Percentiles rank a stretch among this genome's conserved stretches.
Evolutionary conservation across 768 basidiomycete species (phyloP).

Genomic region (Cystofilobasidium macerans): DNA sequence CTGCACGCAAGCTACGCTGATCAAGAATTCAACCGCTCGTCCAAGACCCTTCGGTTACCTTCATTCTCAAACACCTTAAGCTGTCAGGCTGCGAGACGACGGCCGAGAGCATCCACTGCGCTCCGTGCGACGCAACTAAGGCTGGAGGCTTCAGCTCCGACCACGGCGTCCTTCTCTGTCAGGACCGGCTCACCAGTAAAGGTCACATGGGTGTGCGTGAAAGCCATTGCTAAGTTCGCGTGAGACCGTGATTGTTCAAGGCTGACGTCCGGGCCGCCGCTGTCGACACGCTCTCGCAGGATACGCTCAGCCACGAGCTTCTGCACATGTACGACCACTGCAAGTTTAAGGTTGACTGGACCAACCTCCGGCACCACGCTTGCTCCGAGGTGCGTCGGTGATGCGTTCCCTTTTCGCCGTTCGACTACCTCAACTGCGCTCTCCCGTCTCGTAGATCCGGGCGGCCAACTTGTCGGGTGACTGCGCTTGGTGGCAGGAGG

Average conservation of each 20-base stretch:
- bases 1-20: no score
- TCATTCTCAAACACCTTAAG: conserved; percentile 84
- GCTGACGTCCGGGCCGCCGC: background rate
- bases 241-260: no score
- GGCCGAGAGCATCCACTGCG: conserved; percentile 60
- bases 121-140: conserved; percentile 61
- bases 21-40: background rate
- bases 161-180: conserved; percentile 68
- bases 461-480: conserved; percentile 90
- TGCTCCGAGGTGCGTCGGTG: conserved; percentile 75
- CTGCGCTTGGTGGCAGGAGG: conserved; percentile 73
- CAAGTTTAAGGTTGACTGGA: conserved; percentile 87
- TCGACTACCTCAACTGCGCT: background rate
- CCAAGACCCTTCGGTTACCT: conserved; percentile 70
- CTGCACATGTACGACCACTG: conserved; percentile 93
- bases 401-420: background rate
- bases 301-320: conserved; percentile 85
- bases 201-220: conserved; percentile 56
- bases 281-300: conserved; percentile 38
- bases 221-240: no score
- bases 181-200: conserved; percentile 67
- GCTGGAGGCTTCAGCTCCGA: conserved; percentile 76
- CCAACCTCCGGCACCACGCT: conserved; percentile 80
- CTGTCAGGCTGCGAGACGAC: conserved; percentile 37
- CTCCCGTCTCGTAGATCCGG: conserved; percentile 55